Evolutionary conservation across 345 rosid species (phyloP).

Genomic region (Citrus maxima): DNA sequence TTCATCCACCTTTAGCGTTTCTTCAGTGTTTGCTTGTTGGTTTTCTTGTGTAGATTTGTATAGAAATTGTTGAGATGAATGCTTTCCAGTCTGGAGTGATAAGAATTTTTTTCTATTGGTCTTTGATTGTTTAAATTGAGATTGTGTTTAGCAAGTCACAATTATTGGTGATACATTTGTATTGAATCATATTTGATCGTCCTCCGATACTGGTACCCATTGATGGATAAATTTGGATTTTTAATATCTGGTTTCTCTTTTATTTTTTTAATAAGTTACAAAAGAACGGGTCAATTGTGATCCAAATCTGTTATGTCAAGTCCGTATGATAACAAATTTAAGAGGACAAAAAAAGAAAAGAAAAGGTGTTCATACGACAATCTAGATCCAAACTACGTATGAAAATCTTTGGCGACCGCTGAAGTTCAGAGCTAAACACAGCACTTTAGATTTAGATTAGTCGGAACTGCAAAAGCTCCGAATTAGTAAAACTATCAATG

Average conservation of each 20-base stretch:
- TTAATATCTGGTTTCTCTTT: background rate
- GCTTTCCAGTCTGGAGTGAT: constrained; percentile 15
- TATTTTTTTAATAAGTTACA: too few species aligned
- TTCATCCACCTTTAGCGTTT: constrained; percentile 12
- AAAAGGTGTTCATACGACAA: too few species aligned
- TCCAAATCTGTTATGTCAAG: too few species aligned
- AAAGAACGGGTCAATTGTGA: too few species aligned
- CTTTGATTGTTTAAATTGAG: constrained; percentile 12
- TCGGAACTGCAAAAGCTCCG: too few species aligned
- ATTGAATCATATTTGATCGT: constrained; percentile 6
- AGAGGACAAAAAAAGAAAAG: fast-evolving
- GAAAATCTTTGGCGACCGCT: too few species aligned
- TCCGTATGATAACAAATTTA: too few species aligned
- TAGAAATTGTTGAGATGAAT: constrained; percentile 20
- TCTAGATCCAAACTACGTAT: too few species aligned
- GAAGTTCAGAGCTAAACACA: too few species aligned
- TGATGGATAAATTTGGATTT: background rate
- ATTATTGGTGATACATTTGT: constrained; percentile 11
- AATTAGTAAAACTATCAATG: too few species aligned
- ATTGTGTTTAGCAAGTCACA: constrained; percentile 9
- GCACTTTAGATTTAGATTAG: too few species aligned
- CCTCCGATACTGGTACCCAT: background rate
- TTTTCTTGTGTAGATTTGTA: constrained; percentile 27
- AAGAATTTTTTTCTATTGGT: background rate
- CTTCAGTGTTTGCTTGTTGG: constrained; percentile 26